A percentile compares a stretch with the other conserved stretches of the same genome.
phyloP scores from a whole-genome alignment of 2,329 filamentous ascomycete species.

The Calonectria crousiana region DNA sequence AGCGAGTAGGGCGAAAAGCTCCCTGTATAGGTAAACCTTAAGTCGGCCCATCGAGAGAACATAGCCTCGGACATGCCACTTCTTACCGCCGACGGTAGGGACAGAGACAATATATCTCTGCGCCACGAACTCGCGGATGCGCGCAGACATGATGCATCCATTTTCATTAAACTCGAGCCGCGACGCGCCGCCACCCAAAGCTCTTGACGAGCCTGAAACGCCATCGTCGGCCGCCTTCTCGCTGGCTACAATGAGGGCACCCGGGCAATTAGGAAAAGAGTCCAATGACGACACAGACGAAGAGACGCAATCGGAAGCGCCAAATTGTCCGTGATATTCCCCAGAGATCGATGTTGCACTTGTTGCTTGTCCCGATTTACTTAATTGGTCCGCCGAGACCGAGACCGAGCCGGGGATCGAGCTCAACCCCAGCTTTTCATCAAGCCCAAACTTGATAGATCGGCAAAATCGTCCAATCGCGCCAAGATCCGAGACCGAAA shows the following conservation, averaged over 20 bases:
- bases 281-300: slow-evolving; percentile 36
- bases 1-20: slow-evolving; percentile 52
- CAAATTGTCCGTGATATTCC: not conserved
- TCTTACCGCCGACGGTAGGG: slow-evolving; percentile 46
- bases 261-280: slow-evolving; percentile 46
- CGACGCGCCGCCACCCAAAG: slow-evolving; percentile 8
- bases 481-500: not conserved
- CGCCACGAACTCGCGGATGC: slow-evolving; percentile 54
- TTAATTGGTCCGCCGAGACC: not conserved
- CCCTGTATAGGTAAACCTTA: slow-evolving; percentile 52
- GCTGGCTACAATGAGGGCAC: slow-evolving; percentile 47
- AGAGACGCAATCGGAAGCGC: slow-evolving; percentile 14
- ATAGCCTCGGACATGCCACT: slow-evolving; percentile 54
- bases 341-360: not conserved
- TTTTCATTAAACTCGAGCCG: slow-evolving; percentile 46
- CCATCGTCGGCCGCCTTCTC: slow-evolving; percentile 34
- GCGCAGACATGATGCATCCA: slow-evolving; percentile 51
- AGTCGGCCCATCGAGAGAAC: slow-evolving; percentile 52
- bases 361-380: not conserved
- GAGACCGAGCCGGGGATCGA: not conserved
- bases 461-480: not conserved
- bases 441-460: not conserved
- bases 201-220: not conserved
- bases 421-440: not conserved
- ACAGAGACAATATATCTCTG: slow-evolving; percentile 52